These are phyloP conservation scores for Salvia sclarea DNA, from an alignment of 305 asterid species.

Conservation along the genomic window DNA sequence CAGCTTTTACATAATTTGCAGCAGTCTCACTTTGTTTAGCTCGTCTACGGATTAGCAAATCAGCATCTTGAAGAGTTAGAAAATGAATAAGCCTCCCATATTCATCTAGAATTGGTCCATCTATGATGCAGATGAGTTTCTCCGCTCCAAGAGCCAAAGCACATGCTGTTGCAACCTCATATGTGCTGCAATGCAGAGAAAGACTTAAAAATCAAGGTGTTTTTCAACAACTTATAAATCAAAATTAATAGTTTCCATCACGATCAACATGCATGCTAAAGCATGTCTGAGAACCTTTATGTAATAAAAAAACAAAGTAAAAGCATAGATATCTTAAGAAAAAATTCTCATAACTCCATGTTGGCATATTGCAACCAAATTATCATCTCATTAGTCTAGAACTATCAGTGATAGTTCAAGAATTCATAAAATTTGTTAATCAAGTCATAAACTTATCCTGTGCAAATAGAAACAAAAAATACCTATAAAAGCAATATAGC, in stretches of 20 bases:
- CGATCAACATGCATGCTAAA: conserved; percentile 10
- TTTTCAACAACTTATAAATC: not conserved
- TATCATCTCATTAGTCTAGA: conserved; percentile 3
- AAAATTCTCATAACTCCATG: not conserved
- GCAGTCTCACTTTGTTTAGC: conserved; percentile 93
- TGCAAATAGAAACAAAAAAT: conserved; percentile 45
- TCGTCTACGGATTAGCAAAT: conserved; percentile 71
- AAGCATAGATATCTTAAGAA: not conserved
- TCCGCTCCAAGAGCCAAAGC: conserved; percentile 96
- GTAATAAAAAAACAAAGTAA: conserved; percentile 2
- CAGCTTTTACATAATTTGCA: conserved; percentile 92
- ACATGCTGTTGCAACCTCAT: conserved; percentile 98
- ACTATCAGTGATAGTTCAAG: not conserved
- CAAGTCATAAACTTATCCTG: conserved; percentile 29
- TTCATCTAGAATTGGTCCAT: conserved; percentile 91
- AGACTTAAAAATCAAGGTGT: not conserved
- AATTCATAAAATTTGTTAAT: conserved; percentile 9
- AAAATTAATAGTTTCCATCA: not conserved
- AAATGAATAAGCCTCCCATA: conserved; percentile 73
- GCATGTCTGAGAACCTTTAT: not conserved
- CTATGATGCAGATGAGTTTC: conserved; percentile 92
- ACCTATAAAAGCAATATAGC: conserved; percentile 56
- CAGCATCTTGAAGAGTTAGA: conserved; percentile 90
- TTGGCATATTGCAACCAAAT: conserved; percentile 9
- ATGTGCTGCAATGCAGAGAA: conserved; percentile 64